Percentiles rank a stretch among this genome's conserved stretches.
Evolutionary conservation across 108 stramenopile species (phyloP).

Genomic region (Phaeodactylum tricornutum): DNA sequence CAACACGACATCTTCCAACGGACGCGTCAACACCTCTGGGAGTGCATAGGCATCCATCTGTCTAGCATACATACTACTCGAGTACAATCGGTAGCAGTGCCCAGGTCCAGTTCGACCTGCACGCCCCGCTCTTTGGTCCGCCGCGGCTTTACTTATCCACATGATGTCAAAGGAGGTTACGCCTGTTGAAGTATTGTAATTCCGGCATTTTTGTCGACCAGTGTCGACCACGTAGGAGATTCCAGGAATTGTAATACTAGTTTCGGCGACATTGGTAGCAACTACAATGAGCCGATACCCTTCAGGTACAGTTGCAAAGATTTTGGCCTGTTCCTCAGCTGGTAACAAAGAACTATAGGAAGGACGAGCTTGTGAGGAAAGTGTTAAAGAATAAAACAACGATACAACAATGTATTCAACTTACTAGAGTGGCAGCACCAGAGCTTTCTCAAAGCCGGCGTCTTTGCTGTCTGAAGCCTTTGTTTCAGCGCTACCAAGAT

Average conservation of each 20-base stretch:
- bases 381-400: too few species aligned
- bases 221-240: conserved; percentile 96
- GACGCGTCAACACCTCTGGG: conserved; percentile 77
- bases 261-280: conserved; percentile 98
- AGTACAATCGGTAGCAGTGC: conserved; percentile 95
- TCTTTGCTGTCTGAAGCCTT: conserved; percentile 9
- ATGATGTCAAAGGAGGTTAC: conserved; percentile 85
- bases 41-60: conserved; percentile 74
- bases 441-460: conserved; percentile 42
- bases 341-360: conserved; percentile 93
- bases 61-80: conserved; percentile 83
- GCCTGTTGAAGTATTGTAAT: conserved; percentile 73
- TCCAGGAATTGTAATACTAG: conserved; percentile 74
- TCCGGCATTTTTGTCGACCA: conserved; percentile 90
- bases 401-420: too few species aligned
- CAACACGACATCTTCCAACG: conserved; percentile 87
- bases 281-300: conserved; percentile 88
- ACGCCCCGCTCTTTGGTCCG: conserved; percentile 95
- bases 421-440: conserved; percentile 88
- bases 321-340: conserved; percentile 80
- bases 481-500: not conserved
- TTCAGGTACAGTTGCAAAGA: conserved; percentile 84
- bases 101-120: conserved; percentile 95
- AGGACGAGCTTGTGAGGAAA: too few species aligned
- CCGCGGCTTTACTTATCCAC: conserved; percentile 95